A percentile compares a stretch with the other conserved stretches of the same genome.
These are phyloP conservation scores for Coriaria nepalensis DNA, from an alignment of 306 rosid species.

Conservation along the genomic window DNA sequence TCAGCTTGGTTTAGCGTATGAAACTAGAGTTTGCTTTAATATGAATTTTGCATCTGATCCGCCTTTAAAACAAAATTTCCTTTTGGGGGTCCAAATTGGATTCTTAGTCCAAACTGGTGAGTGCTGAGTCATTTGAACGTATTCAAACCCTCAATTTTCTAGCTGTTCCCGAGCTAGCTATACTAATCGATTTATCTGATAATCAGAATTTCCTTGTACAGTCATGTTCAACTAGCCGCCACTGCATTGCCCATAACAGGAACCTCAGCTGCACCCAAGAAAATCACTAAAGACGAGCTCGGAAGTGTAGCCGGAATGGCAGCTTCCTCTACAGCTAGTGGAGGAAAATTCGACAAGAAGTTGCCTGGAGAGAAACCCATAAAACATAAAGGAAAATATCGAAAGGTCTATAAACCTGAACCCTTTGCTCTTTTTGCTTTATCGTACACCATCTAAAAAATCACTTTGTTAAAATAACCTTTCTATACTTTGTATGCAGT, in stretches of 20 bases:
- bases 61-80: too few species aligned
- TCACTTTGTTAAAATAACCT: slow-evolving; percentile 6
- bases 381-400: slow-evolving; percentile 63
- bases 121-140: too few species aligned
- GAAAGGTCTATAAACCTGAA: slow-evolving; percentile 47
- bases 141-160: too few species aligned
- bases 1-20: too few species aligned
- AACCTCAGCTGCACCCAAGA: slow-evolving; percentile 58
- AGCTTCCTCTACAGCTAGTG: slow-evolving; percentile 86
- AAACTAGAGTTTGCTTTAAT: too few species aligned
- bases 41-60: too few species aligned
- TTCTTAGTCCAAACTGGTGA: too few species aligned
- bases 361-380: slow-evolving; percentile 72
- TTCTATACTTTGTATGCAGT: slow-evolving; percentile 30
- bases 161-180: too few species aligned
- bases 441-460: not conserved
- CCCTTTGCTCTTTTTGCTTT: slow-evolving; percentile 8
- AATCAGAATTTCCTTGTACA: slow-evolving; percentile 17
- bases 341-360: slow-evolving; percentile 91
- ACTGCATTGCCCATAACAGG: slow-evolving; percentile 93
- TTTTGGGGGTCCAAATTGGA: too few species aligned
- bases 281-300: slow-evolving; percentile 57
- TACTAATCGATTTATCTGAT: not conserved
- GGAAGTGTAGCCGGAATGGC: slow-evolving; percentile 79
- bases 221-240: slow-evolving; percentile 87